Evolutionary conservation across 495 filamentous ascomycete genomes (phyloP).

Genomic region (Talaromyces stipitatus): DNA sequence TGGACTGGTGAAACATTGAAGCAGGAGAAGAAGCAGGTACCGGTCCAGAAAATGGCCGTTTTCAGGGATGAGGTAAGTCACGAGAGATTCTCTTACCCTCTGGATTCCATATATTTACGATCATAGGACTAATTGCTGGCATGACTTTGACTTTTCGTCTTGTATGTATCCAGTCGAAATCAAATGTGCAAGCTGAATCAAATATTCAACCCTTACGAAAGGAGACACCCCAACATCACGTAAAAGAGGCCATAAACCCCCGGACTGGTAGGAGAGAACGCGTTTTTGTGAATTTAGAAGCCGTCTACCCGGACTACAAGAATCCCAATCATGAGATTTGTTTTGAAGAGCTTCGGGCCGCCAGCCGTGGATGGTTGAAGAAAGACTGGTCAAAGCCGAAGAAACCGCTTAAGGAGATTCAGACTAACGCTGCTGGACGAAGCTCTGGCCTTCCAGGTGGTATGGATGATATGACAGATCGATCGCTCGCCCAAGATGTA

Average conservation of each 20-base stretch:
- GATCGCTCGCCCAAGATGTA: constrained; percentile 18
- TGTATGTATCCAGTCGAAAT: constrained; percentile 55
- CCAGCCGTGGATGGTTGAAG: constrained; percentile 67
- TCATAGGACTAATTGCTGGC: constrained; percentile 90
- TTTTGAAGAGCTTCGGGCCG: constrained; percentile 86
- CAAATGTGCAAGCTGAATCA: constrained; percentile 29
- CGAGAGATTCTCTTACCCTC: constrained; percentile 17
- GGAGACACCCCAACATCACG: constrained; percentile 39
- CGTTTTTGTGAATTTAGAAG: constrained; percentile 77
- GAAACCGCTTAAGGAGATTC: constrained; percentile 30
- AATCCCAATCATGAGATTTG: constrained; percentile 65
- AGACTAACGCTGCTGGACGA: constrained; percentile 22
- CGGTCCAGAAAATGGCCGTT: constrained; percentile 73
- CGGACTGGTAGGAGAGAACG: constrained; percentile 72
- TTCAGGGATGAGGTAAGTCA: constrained; percentile 93
- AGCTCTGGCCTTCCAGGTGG: constrained; percentile 10
- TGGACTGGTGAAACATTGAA: constrained; percentile 92
- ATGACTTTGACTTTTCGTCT: constrained; percentile 49
- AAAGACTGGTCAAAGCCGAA: constrained; percentile 53
- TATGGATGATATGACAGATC: constrained; percentile 9
- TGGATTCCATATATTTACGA: constrained; percentile 73
- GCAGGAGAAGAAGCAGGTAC: constrained; percentile 68
- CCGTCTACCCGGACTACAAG: constrained; percentile 69
- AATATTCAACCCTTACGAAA: constrained; percentile 26
- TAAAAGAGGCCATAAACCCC: constrained; percentile 70